These are phyloP conservation scores for Hemisphaericaspora xylofermentans DNA, from an alignment of 1,139 yeast genomes.

Conservation along the genomic window DNA sequence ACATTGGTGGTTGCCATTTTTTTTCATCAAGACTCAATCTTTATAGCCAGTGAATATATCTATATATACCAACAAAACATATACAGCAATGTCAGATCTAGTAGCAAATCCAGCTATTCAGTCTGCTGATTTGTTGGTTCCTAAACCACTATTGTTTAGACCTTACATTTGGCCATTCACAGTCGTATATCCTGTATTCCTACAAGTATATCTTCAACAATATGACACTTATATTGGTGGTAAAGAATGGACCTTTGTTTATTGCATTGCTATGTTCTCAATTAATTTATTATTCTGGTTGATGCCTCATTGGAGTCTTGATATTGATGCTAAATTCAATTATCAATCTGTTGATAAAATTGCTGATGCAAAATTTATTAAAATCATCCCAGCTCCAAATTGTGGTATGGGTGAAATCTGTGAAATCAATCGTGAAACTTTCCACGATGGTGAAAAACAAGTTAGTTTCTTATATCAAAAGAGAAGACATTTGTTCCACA, in stretches of 20 bases:
- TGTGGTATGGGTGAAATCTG: slow-evolving; percentile 85
- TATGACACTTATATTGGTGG: slow-evolving; percentile 85
- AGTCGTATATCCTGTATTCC: slow-evolving; percentile 73
- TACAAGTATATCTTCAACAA: slow-evolving; percentile 60
- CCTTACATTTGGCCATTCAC: slow-evolving; percentile 88
- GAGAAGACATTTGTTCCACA: slow-evolving; percentile 78
- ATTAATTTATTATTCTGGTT: slow-evolving; percentile 76
- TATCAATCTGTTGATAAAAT: slow-evolving; percentile 53
- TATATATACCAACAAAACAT: no score
- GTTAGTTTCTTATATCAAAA: slow-evolving; percentile 84
- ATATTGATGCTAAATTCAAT: slow-evolving; percentile 70
- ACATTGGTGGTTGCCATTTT: neutral
- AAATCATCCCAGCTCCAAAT: slow-evolving; percentile 81
- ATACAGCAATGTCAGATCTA: slow-evolving; percentile 33
- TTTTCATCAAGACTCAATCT: no score
- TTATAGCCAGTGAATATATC: no score
- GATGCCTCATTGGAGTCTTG: slow-evolving; percentile 94
- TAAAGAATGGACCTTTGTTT: slow-evolving; percentile 85
- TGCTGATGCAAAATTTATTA: slow-evolving; percentile 65
- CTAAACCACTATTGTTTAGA: slow-evolving; percentile 57
- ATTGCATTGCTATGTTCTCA: slow-evolving; percentile 69
- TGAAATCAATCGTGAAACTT: slow-evolving; percentile 54
- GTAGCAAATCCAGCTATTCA: slow-evolving; percentile 60
- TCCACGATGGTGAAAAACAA: slow-evolving; percentile 61
- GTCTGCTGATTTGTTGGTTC: slow-evolving; percentile 70